phyloP scores from a whole-genome alignment of 2,329 filamentous ascomycete species.

The Cordyceps cateniannulata region DNA sequence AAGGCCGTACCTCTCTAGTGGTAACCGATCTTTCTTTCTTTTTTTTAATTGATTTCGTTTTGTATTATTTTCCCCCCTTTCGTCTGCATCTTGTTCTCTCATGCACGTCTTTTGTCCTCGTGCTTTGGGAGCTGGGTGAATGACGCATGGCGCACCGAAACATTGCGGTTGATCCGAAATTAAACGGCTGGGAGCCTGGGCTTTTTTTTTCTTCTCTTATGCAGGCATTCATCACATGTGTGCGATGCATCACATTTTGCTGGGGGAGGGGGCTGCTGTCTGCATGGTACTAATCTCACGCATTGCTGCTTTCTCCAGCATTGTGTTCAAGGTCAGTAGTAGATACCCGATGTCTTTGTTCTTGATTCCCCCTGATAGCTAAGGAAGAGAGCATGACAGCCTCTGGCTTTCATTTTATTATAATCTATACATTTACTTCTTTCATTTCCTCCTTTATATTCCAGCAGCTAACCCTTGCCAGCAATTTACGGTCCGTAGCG shows the following conservation, averaged over 20 bases:
- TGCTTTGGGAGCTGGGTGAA: not conserved
- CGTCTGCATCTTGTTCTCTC: not conserved
- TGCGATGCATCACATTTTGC: constrained; percentile 4
- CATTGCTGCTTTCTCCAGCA: not conserved
- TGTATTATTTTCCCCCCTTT: too few species aligned
- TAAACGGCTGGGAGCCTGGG: not conserved
- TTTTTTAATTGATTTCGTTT: too few species aligned
- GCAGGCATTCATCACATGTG: not conserved
- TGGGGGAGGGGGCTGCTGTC: not conserved
- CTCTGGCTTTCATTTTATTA: not conserved
- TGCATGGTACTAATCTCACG: not conserved
- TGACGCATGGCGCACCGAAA: constrained; percentile 3
- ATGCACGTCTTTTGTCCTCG: not conserved
- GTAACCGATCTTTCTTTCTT: not conserved
- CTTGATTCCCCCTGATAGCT: not conserved
- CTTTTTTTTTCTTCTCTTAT: not conserved
- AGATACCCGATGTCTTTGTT: not conserved
- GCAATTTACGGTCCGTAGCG: too few species aligned
- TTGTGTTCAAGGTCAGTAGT: not conserved
- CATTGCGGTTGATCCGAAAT: constrained; percentile 8
- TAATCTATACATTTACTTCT: too few species aligned
- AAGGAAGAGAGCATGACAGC: constrained; percentile 1
- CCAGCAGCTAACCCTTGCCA: too few species aligned
- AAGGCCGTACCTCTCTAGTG: not conserved
- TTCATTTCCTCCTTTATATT: too few species aligned